Percentiles rank a stretch among this genome's conserved stretches.
Conservation (phyloP, 805 yeast species). For the Candida bentonensis region DNA sequence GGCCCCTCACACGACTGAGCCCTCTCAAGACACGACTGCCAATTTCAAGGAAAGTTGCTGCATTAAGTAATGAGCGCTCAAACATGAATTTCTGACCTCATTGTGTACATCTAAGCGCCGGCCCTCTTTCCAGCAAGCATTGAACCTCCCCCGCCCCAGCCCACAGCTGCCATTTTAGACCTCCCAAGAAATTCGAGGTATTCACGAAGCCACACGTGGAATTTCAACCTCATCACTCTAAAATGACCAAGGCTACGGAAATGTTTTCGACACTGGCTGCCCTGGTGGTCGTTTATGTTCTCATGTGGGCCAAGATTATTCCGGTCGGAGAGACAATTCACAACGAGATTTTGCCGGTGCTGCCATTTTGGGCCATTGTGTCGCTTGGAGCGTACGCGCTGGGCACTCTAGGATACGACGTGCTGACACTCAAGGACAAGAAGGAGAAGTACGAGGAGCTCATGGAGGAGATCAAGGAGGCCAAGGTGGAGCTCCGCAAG, state of each 20-base stretch:
- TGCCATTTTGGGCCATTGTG: slow-evolving; percentile 61
- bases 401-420: slow-evolving; percentile 56
- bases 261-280: slow-evolving; percentile 34
- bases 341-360: slow-evolving; percentile 43
- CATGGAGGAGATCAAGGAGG: slow-evolving; percentile 44
- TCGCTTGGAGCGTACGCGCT: slow-evolving; percentile 57
- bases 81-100: no score
- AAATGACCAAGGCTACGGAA: slow-evolving; percentile 61
- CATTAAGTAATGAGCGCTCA: no score
- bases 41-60: no score
- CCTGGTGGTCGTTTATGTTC: slow-evolving; percentile 38
- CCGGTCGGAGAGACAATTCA: slow-evolving; percentile 38
- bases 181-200: no score
- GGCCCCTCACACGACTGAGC: no score
- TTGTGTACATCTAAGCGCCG: no score
- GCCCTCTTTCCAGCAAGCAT: no score
- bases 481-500: slow-evolving; percentile 40
- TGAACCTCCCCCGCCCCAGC: no score
- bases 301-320: slow-evolving; percentile 35
- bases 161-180: no score
- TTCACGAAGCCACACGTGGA: no score
- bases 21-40: no score
- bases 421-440: slow-evolving; percentile 55
- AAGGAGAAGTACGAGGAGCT: slow-evolving; percentile 52
- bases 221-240: no score